phyloP scores from a whole-genome alignment of 345 rosid species.

The Toxicodendron radicans region DNA sequence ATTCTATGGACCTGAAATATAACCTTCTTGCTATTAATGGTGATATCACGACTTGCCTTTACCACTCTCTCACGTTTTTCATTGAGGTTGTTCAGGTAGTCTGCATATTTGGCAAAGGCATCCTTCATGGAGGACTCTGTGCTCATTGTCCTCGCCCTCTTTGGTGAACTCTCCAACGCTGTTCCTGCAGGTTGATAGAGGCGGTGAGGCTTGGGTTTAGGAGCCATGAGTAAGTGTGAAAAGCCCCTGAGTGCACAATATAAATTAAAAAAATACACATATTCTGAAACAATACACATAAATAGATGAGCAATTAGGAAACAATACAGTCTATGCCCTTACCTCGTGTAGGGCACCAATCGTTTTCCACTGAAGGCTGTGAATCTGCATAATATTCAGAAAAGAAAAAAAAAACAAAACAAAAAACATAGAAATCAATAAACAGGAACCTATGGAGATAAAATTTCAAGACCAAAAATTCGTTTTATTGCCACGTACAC shows the following conservation, averaged over 20 bases:
- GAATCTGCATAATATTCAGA: no score
- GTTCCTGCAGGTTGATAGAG: constrained; percentile 48
- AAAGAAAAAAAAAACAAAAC: no score
- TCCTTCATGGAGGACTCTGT: constrained; percentile 53
- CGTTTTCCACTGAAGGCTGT: no score
- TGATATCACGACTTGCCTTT: constrained; percentile 70
- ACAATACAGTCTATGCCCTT: no score
- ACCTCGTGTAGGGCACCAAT: no score
- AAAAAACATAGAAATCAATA: no score
- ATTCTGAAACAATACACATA: no score
- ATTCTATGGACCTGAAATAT: constrained; percentile 41
- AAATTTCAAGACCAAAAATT: no score
- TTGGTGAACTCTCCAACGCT: constrained; percentile 34
- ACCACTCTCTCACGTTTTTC: constrained; percentile 93
- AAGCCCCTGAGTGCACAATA: constrained; percentile 22
- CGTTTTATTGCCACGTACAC: no score
- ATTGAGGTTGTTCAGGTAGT: constrained; percentile 46
- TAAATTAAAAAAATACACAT: no score
- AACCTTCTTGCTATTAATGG: background rate
- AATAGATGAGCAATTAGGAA: no score
- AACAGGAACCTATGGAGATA: no score
- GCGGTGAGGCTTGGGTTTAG: constrained; percentile 49
- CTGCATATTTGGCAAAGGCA: background rate
- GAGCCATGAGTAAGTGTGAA: constrained; percentile 40
- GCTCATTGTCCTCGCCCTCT: constrained; percentile 49